Conservation (phyloP, 1,284 basidiomycete genomes). For the Sanghuangporus weigelae region DNA sequence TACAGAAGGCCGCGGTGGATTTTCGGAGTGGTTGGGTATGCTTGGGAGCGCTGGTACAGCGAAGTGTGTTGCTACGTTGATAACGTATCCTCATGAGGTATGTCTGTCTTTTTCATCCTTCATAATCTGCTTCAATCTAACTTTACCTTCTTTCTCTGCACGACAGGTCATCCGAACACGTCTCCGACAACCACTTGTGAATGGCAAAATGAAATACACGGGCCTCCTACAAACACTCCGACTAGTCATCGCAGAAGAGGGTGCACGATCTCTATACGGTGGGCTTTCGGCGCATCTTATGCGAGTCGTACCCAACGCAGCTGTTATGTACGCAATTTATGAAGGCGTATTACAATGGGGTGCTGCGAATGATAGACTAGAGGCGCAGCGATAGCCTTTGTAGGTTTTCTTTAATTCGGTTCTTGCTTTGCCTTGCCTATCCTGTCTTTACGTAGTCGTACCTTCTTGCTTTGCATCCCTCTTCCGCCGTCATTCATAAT, state of each 20-base stretch:
- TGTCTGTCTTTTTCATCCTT: conserved; percentile 20
- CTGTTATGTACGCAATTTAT: conserved; percentile 92
- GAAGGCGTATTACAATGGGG: conserved; percentile 69
- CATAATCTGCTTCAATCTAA: background rate
- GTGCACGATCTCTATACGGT: conserved; percentile 80
- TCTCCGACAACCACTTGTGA: conserved; percentile 77
- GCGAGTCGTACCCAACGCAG: conserved; percentile 95
- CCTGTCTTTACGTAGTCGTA: background rate
- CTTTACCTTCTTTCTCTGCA: background rate
- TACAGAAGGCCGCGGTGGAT: conserved; percentile 50
- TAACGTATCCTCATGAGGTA: conserved; percentile 97
- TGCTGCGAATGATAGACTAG: conserved; percentile 2
- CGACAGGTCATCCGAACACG: conserved; percentile 84
- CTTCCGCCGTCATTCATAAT: background rate
- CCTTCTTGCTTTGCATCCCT: background rate
- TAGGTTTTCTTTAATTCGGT: background rate
- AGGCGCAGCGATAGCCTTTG: conserved; percentile 1
- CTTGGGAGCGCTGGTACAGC: conserved; percentile 89
- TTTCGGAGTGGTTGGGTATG: conserved; percentile 72
- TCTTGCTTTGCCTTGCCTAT: background rate
- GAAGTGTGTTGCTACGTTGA: conserved; percentile 88
- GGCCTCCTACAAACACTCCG: conserved; percentile 84
- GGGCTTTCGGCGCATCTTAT: conserved; percentile 94
- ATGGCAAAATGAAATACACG: conserved; percentile 79
- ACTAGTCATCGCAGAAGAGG: conserved; percentile 88